These are phyloP conservation scores for Butyriboletus appendiculatus DNA, from an alignment of 1,284 basidiomycete genomes.

Conservation along the genomic window DNA sequence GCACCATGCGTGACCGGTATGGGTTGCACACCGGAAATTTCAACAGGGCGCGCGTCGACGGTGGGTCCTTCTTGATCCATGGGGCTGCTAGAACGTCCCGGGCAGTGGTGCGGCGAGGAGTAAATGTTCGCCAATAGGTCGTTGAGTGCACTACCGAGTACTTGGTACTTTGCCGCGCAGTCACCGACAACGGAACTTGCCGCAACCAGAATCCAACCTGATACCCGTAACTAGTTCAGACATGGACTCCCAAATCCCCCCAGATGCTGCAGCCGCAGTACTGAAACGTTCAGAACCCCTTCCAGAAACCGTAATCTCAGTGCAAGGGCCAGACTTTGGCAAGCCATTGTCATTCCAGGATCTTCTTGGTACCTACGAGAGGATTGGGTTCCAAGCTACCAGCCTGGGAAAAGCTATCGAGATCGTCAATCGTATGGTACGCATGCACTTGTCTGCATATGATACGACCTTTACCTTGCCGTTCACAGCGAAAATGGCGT, in stretches of 20 bases:
- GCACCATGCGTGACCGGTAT: slow-evolving; percentile 7
- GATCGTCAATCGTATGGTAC: slow-evolving; percentile 88
- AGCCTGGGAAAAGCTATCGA: slow-evolving; percentile 88
- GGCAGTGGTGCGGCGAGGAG: not conserved
- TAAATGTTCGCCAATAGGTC: not conserved
- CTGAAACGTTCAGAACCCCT: slow-evolving; percentile 79
- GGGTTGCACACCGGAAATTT: not conserved
- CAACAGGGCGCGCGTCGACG: slow-evolving; percentile 8
- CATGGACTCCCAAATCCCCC: slow-evolving; percentile 45
- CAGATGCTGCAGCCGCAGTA: slow-evolving; percentile 68
- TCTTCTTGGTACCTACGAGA: slow-evolving; percentile 80
- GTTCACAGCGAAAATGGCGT: slow-evolving; percentile 71
- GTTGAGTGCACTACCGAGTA: not conserved
- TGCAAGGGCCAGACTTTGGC: slow-evolving; percentile 90
- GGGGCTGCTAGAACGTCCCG: not conserved
- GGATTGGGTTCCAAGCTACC: slow-evolving; percentile 96
- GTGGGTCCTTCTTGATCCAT: slow-evolving; percentile 20
- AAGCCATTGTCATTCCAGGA: slow-evolving; percentile 65
- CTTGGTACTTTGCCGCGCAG: not conserved
- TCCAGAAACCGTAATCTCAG: slow-evolving; percentile 69
- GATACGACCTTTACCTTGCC: slow-evolving; percentile 5
- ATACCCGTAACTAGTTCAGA: not conserved
- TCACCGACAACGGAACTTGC: slow-evolving; percentile 28
- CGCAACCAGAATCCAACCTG: slow-evolving; percentile 1
- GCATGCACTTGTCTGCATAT: slow-evolving; percentile 16